Evolutionary conservation across 495 filamentous ascomycete genomes (phyloP).

Genomic region (Hapsidospora chrysogenum): DNA sequence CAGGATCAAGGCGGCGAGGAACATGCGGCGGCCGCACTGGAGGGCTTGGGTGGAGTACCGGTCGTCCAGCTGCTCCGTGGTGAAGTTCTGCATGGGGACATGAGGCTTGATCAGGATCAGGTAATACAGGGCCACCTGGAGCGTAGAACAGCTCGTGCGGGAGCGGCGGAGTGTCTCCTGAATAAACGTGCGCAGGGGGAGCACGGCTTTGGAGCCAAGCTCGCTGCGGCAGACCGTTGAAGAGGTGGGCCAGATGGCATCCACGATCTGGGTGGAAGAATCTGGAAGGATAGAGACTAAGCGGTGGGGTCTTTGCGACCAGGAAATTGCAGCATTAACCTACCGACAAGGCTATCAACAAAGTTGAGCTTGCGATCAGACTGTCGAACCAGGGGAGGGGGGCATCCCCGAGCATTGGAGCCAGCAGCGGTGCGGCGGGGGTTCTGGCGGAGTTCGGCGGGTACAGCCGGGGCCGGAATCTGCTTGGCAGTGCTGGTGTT

Average conservation of each 20-base stretch:
- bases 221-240: constrained; percentile 41
- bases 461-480: constrained; percentile 31
- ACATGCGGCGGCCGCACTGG: constrained; percentile 96
- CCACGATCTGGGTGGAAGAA: constrained; percentile 92
- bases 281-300: constrained; percentile 38
- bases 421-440: constrained; percentile 55
- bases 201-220: constrained; percentile 45
- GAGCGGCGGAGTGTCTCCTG: constrained; percentile 92
- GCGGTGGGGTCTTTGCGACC: constrained; percentile 11
- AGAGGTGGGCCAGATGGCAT: constrained; percentile 88
- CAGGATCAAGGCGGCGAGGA: constrained; percentile 79
- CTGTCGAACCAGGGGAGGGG: constrained; percentile 74
- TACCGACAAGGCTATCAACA: constrained; percentile 97
- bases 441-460: constrained; percentile 59
- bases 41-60: constrained; percentile 59
- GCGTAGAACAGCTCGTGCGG: constrained; percentile 87
- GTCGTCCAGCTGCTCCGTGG: constrained; percentile 71
- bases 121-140: constrained; percentile 95
- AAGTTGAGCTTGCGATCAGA: constrained; percentile 88
- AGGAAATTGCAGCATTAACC: constrained; percentile 23
- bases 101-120: constrained; percentile 84
- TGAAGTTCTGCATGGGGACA: constrained; percentile 66
- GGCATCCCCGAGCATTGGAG: constrained; percentile 41
- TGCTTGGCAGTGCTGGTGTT: constrained; percentile 12
- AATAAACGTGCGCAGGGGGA: constrained; percentile 88